Evolutionary conservation across 2,329 filamentous ascomycete genomes (phyloP), one percentile per base, ranked within the genome.

Genomic region (Exophiala spinifera): DNA sequence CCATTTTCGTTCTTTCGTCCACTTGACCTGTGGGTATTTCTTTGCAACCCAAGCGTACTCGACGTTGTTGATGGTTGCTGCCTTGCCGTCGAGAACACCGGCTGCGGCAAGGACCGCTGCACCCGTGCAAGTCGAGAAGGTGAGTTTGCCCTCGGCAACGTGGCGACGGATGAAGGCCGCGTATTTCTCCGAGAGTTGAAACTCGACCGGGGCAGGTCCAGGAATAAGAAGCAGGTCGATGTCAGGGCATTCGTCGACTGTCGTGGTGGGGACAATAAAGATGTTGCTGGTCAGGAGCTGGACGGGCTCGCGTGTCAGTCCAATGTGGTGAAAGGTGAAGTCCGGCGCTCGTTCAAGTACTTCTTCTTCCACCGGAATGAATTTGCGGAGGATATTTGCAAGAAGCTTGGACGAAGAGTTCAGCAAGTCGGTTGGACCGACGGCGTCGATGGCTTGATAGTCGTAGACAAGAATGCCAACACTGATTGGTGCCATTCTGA

Each of bases 1-100:
- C 74, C 75, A 78, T 58, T 76, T 73, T 51, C 68, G 70, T 21
- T 74, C 69, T 23, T 60, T 65, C 1, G 69, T 69, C 76, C 75
- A 78, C 3, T 75, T 69, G 10, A 77, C 73, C 1, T 72, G 66
- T 0, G 75, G 72, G 5, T 60, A 55, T 23, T 66, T 57, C 49
- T 64, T 68, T 0, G 70, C 63, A 53, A 52, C 52, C 49, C 61
- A 62, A 1, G 64, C 62, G 43, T 69, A 66, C 2, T 62, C 62
- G 0, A 64, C 51, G 50, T 76, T 70, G 53, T 78, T 78, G 2
- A 70, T 65, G 0, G 76, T 78, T 0, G 75, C 76, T 1, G 59
- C 68, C 50, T 61, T 71, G 1, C 76, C 74, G 49, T 78, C 72
- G 0, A 78, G 60, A 4, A 72, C 63, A 0, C 74, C 74, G 0